A percentile compares a stretch with the other conserved stretches of the same genome.
phyloP scores from a whole-genome alignment of 768 basidiomycete genomes.

The Russula earlei region DNA sequence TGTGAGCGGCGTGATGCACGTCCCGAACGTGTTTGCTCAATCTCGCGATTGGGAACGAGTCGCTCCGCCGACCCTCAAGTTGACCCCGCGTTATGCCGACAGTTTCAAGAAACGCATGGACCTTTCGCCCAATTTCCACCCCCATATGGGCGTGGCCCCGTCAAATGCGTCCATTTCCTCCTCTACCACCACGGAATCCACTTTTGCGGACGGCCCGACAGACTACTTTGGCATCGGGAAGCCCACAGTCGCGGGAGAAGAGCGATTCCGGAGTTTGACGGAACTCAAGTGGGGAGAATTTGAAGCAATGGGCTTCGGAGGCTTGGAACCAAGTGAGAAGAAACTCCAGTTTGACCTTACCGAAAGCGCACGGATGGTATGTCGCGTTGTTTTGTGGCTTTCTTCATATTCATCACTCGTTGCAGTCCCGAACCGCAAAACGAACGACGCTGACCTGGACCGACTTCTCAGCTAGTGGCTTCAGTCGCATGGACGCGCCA shows the following conservation, averaged over 20 bases:
- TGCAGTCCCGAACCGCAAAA: slow-evolving; percentile 40
- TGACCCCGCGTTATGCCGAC: slow-evolving; percentile 64
- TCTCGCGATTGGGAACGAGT: slow-evolving; percentile 77
- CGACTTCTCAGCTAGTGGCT: slow-evolving; percentile 80
- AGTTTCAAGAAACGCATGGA: slow-evolving; percentile 70
- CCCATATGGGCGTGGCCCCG: slow-evolving; percentile 29
- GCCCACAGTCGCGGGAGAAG: slow-evolving; percentile 39
- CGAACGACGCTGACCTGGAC: slow-evolving; percentile 84
- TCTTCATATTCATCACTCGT: slow-evolving; percentile 23
- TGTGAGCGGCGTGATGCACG: slow-evolving; percentile 23
- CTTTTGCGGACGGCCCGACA: slow-evolving; percentile 11
- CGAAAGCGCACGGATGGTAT: slow-evolving; percentile 67
- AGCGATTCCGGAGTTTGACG: slow-evolving; percentile 69
- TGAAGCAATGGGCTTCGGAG: slow-evolving; percentile 72
- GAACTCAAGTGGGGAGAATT: slow-evolving; percentile 92
- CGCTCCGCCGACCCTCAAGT: slow-evolving; percentile 48
- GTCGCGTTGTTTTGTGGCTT: slow-evolving; percentile 20
- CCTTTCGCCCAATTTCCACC: slow-evolving; percentile 51
- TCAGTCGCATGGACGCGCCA: slow-evolving; percentile 67
- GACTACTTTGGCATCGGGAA: slow-evolving; percentile 26
- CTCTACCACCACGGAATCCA: slow-evolving; percentile 19
- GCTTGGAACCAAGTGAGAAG: slow-evolving; percentile 42
- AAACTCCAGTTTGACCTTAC: slow-evolving; percentile 90
- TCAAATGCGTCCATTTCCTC: slow-evolving; percentile 27
- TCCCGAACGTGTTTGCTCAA: slow-evolving; percentile 38